Evolutionary conservation across 164 flowering plant species (phyloP), one percentile per base, ranked within the genome.

Genomic region (Vitis amurensis): DNA sequence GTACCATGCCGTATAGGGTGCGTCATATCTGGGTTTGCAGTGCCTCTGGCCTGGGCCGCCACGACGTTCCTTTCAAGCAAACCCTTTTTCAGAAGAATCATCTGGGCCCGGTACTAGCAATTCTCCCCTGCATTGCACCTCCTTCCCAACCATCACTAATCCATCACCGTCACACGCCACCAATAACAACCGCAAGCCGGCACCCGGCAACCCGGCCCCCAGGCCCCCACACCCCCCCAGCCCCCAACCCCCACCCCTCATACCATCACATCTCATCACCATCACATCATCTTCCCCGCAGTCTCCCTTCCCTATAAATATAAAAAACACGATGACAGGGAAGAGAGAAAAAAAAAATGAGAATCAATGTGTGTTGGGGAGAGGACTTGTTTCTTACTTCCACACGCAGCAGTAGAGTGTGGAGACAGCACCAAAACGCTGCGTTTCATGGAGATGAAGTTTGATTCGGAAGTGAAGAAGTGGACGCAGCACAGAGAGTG

Each of bases 31-130:
- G 61, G 61, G 31, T 53, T n/a, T 55, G 9, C 14, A 16, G 49
- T 9, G 9, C 58, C 37, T 7, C 37, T 68, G 53, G 56, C 12
- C 30, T 27, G 29, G n/a, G 10, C 59, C 19, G 3, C 48, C 63
- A 69, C 63, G 79, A 19, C 58, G 74, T 79, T 79, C 11, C 82
- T 79, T 76, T 70, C 74, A 79, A 79, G 79, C 79, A 79, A 76
- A 59, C 67, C 47, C 51, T 61, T 4, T 57, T 63, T 72, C 66
- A 51, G 66, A 61, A 13, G 15, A 30, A 16, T 37, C 29, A 14
- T 17, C 30, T 57, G 60, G 19, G 17, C 4, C 17, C 8, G 44
- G 44, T 23, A 23, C 27, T 23, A 23, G 27, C 57, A 11, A 12
- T 53, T 11, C 57, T 13, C 15, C 57, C 14, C 57, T 53, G 57